Conservation (phyloP, 1,139 yeast genomes). For the Pichia terricola region DNA sequence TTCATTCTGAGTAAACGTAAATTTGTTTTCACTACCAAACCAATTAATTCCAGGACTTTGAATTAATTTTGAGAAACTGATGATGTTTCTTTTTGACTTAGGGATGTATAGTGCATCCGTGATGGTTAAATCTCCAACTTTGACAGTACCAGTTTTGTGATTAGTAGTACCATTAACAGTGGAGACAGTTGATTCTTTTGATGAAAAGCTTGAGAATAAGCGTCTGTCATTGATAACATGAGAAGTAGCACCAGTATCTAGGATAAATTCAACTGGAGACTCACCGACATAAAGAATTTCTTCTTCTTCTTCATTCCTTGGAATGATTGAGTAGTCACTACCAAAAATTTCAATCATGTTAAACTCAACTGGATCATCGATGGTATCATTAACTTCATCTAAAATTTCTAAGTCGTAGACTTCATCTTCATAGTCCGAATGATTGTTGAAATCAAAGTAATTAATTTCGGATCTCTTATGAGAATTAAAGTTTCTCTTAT, state of each 20-base stretch:
- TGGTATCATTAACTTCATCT: too few relatives aligned
- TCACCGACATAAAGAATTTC: background rate
- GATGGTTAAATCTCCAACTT: background rate
- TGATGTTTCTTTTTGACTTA: background rate
- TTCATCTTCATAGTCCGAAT: too few relatives aligned
- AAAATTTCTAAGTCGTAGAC: too few relatives aligned
- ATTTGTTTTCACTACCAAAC: background rate
- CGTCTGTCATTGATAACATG: background rate
- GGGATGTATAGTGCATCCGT: background rate
- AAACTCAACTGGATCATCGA: background rate
- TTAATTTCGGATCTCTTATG: background rate
- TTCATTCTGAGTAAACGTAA: too few relatives aligned
- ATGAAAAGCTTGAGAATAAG: background rate
- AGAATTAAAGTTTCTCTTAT: background rate
- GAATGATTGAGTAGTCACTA: background rate
- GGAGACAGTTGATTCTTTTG: background rate
- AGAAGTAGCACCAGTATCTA: background rate
- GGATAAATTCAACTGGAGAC: background rate
- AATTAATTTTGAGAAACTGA: background rate
- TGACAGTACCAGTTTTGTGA: background rate
- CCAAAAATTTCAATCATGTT: background rate
- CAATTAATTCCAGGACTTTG: background rate
- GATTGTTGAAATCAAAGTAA: too few relatives aligned
- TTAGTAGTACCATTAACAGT: background rate
- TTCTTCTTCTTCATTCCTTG: background rate